Evolutionary conservation across 1,139 yeast species (phyloP).

Genomic region (Scheffersomyces stambukii): DNA sequence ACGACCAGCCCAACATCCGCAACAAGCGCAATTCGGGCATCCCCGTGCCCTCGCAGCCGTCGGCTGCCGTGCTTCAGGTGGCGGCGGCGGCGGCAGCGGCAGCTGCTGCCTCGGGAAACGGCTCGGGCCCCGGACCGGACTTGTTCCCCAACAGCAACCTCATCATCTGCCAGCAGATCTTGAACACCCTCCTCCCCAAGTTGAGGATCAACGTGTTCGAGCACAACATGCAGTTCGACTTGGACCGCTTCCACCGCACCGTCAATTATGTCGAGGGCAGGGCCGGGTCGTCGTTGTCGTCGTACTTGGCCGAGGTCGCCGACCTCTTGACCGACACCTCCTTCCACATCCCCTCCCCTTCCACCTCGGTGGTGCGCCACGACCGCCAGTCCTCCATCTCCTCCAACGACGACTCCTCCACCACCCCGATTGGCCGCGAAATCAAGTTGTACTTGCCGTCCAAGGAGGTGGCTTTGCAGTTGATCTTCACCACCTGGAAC

Average conservation of each 20-base stretch:
- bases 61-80: slow-evolving; percentile 10
- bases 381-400: slow-evolving; percentile 15
- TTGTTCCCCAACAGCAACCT: slow-evolving; percentile 13
- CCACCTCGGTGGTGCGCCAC: slow-evolving; percentile 1
- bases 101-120: slow-evolving; percentile 6
- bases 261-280: slow-evolving; percentile 20
- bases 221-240: slow-evolving; percentile 28
- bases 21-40: slow-evolving; percentile 37
- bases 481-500: slow-evolving; percentile 77
- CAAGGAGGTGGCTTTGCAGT: slow-evolving; percentile 63
- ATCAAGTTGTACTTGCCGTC: slow-evolving; percentile 73
- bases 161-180: slow-evolving; percentile 22
- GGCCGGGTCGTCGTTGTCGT: slow-evolving; percentile 9
- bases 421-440: slow-evolving; percentile 31
- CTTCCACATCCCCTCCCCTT: slow-evolving; percentile 8
- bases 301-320: slow-evolving; percentile 18
- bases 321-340: slow-evolving; percentile 22
- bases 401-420: slow-evolving; percentile 18
- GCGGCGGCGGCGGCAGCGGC: slow-evolving; percentile 13
- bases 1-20: slow-evolving; percentile 71
- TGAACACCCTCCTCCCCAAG: slow-evolving; percentile 48
- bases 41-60: slow-evolving; percentile 24
- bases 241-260: slow-evolving; percentile 28
- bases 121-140: slow-evolving; percentile 2
- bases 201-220: slow-evolving; percentile 36